phyloP scores from a whole-genome alignment of 2,329 filamentous ascomycete genomes.

The Talaromyces atroroseus region DNA sequence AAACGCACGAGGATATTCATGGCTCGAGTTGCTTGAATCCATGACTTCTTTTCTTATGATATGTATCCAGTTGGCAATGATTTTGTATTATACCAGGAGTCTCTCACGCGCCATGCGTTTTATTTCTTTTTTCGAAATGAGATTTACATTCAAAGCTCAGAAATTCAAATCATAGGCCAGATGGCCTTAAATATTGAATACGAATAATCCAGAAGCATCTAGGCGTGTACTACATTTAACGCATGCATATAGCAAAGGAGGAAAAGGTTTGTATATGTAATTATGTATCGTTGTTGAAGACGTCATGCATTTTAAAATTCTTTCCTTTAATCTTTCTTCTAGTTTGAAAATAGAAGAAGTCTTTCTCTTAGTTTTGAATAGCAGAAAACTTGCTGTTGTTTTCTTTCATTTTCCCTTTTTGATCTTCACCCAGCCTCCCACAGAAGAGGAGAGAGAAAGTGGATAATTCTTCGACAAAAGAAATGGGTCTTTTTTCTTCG shows the following conservation, averaged over 20 bases:
- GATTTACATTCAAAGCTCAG: slow-evolving; percentile 5
- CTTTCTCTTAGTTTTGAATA: no score
- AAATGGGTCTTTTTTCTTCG: neutral
- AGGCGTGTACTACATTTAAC: no score
- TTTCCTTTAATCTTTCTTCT: slow-evolving; percentile 1
- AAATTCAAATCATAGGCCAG: neutral
- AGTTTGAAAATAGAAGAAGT: neutral
- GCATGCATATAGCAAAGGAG: no score
- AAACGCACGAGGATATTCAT: neutral
- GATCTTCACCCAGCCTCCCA: no score
- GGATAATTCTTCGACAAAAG: no score
- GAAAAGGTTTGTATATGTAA: no score
- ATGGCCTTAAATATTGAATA: neutral
- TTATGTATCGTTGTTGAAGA: slow-evolving; percentile 30
- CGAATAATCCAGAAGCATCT: slow-evolving; percentile 15
- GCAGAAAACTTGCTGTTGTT: no score
- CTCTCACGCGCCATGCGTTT: neutral
- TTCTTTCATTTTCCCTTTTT: slow-evolving; percentile 1
- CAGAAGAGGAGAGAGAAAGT: no score
- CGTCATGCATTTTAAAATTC: slow-evolving; percentile 18
- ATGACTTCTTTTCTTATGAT: no score
- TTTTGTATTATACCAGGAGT: neutral
- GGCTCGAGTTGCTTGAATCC: no score
- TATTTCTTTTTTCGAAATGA: slow-evolving; percentile 9
- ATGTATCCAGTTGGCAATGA: neutral